These are phyloP conservation scores for Aspergillus piperis DNA, from an alignment of 2,329 filamentous ascomycete genomes.

Conservation along the genomic window DNA sequence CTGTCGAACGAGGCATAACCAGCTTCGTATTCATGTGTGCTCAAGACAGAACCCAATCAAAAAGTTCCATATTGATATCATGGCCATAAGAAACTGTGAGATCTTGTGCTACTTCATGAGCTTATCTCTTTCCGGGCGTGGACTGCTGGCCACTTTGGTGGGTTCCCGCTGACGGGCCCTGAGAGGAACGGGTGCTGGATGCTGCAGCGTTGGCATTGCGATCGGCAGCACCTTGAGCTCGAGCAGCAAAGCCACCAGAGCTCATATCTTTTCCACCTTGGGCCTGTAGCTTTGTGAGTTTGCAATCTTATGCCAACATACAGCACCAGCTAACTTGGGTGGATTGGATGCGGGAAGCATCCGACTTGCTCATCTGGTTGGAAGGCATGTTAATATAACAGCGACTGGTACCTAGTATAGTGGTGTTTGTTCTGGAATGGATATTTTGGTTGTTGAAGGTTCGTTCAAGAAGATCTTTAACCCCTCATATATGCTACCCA, in stretches of 20 bases:
- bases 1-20: too few relatives aligned
- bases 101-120: not conserved
- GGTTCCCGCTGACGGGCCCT: not conserved
- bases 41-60: too few relatives aligned
- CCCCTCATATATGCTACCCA: too few relatives aligned
- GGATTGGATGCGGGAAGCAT: not conserved
- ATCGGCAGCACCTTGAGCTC: not conserved
- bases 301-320: not conserved
- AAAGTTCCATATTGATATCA: too few relatives aligned
- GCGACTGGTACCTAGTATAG: too few relatives aligned
- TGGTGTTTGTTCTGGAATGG: not conserved
- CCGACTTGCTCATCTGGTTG: not conserved
- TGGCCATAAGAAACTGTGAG: not conserved
- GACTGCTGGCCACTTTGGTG: not conserved
- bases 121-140: not conserved
- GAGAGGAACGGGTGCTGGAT: not conserved
- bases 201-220: not conserved
- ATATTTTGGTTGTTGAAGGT: not conserved
- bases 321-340: not conserved
- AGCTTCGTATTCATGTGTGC: too few relatives aligned
- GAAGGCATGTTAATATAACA: not conserved
- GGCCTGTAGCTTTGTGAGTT: not conserved
- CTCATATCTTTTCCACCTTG: not conserved
- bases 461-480: too few relatives aligned
- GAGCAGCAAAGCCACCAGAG: not conserved